Conservation (phyloP, 192 early-diverging fungal genomes). For the Dissophora ornata region DNA sequence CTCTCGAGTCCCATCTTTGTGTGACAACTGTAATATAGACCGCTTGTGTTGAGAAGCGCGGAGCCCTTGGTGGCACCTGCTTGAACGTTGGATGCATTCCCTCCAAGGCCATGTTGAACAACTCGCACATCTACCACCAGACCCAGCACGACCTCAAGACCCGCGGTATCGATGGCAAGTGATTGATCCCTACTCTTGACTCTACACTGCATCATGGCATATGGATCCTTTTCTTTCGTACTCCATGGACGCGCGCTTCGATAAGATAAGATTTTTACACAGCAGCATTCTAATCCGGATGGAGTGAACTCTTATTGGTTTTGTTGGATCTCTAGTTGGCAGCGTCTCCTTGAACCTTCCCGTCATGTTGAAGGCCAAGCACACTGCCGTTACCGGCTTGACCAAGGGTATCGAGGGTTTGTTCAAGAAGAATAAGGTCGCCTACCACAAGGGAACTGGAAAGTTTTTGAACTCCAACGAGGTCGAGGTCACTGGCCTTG, state of each 20-base stretch:
- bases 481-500: constrained; percentile 82
- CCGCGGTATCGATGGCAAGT: constrained; percentile 91
- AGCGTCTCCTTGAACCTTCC: constrained; percentile 87
- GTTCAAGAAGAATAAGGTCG: constrained; percentile 98
- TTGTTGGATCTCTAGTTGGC: constrained; percentile 60
- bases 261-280: neutral
- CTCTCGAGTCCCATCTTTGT: neutral
- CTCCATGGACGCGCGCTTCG: too few species aligned
- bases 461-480: constrained; percentile 82
- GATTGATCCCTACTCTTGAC: too few species aligned
- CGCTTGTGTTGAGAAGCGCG: constrained; percentile 96
- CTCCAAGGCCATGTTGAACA: constrained; percentile 98
- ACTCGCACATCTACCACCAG: constrained; percentile 97
- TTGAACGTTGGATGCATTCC: constrained; percentile 99
- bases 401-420: constrained; percentile 93
- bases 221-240: too few species aligned
- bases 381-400: constrained; percentile 86
- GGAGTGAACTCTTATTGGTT: neutral
- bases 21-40: constrained; percentile 72
- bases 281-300: neutral
- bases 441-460: constrained; percentile 94
- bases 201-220: too few species aligned
- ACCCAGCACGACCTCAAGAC: constrained; percentile 91
- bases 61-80: constrained; percentile 96
- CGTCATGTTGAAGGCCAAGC: constrained; percentile 92